These are phyloP conservation scores for Chaetomium sp. DNA, from an alignment of 2,329 filamentous ascomycete species.

Conservation along the genomic window DNA sequence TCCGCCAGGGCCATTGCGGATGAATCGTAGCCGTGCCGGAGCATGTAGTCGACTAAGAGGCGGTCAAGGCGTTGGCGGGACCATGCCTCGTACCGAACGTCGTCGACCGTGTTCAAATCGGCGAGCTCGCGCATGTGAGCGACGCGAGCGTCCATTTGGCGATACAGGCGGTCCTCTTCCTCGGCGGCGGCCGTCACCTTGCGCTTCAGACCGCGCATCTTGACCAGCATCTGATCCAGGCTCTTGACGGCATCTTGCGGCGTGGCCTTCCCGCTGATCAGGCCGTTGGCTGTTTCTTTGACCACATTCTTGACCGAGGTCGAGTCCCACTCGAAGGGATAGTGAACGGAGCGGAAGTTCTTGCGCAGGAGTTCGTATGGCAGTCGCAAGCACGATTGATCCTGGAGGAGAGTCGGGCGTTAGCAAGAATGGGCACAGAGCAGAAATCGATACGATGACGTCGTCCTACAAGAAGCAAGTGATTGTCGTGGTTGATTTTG, in stretches of 20 bases:
- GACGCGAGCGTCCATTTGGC: slow-evolving; percentile 74
- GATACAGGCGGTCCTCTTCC: slow-evolving; percentile 77
- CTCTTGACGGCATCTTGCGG: slow-evolving; percentile 74
- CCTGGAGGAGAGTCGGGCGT: slow-evolving; percentile 52
- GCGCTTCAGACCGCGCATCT: slow-evolving; percentile 83
- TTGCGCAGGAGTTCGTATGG: slow-evolving; percentile 91
- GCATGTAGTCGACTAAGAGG: slow-evolving; percentile 87
- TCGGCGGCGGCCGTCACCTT: slow-evolving; percentile 78
- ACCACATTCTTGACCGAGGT: slow-evolving; percentile 62
- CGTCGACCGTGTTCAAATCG: slow-evolving; percentile 75
- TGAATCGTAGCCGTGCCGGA: slow-evolving; percentile 78
- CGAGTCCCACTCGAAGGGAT: slow-evolving; percentile 72
- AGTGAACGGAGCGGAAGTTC: slow-evolving; percentile 87
- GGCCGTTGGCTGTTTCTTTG: slow-evolving; percentile 66
- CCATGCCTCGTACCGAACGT: slow-evolving; percentile 94
- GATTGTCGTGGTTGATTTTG: slow-evolving; percentile 72
- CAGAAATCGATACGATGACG: slow-evolving; percentile 20
- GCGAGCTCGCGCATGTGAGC: slow-evolving; percentile 81
- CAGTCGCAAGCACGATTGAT: slow-evolving; percentile 90
- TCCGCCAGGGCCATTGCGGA: slow-evolving; percentile 74
- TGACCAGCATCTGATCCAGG: slow-evolving; percentile 81
- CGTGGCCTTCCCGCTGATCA: slow-evolving; percentile 62
- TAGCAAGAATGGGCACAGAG: background rate
- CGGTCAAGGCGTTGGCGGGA: slow-evolving; percentile 78
- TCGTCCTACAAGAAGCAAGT: slow-evolving; percentile 68